These are phyloP conservation scores for Russula emetica DNA, from an alignment of 768 basidiomycete genomes.

Conservation along the genomic window DNA sequence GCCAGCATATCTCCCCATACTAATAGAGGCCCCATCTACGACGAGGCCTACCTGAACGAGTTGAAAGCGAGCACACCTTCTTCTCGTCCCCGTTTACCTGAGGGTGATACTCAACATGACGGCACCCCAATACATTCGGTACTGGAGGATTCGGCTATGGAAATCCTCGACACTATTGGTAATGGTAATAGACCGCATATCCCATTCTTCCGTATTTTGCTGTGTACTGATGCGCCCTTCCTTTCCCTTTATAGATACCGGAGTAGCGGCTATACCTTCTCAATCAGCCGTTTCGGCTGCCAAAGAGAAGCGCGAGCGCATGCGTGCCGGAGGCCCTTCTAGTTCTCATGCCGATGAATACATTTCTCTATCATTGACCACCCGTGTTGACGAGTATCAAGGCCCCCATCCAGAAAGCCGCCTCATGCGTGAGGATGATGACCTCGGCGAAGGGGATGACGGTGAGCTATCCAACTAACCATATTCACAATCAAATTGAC, in stretches of 20 bases:
- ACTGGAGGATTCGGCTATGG: conserved; percentile 21
- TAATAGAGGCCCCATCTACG: conserved; percentile 59
- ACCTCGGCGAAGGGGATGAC: conserved; percentile 83
- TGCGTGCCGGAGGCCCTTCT: conserved; percentile 47
- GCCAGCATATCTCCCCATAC: conserved; percentile 33
- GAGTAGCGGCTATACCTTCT: conserved; percentile 55
- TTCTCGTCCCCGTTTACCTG: conserved; percentile 42
- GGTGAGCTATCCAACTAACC: conserved; percentile 43
- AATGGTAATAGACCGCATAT: conserved; percentile 3
- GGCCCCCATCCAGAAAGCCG: conserved; percentile 86
- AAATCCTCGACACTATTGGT: conserved; percentile 14
- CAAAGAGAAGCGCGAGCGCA: conserved; percentile 68
- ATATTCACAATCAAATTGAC: conserved; percentile 1
- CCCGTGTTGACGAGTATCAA: conserved; percentile 47
- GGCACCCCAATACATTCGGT: conserved; percentile 47
- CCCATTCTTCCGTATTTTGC: conserved; percentile 28
- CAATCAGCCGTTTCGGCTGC: conserved; percentile 68
- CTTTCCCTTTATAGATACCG: conserved; percentile 33
- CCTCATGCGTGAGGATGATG: conserved; percentile 79
- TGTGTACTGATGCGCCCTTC: conserved; percentile 26
- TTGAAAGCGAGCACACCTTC: conserved; percentile 74
- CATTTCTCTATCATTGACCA: conserved; percentile 70
- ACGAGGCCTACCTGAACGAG: conserved; percentile 66
- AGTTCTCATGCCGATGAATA: conserved; percentile 54
- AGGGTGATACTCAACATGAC: conserved; percentile 42